Base-by-base conservation (phyloP, 148 eudicot genomes). In the Silene latifolia region DNA sequence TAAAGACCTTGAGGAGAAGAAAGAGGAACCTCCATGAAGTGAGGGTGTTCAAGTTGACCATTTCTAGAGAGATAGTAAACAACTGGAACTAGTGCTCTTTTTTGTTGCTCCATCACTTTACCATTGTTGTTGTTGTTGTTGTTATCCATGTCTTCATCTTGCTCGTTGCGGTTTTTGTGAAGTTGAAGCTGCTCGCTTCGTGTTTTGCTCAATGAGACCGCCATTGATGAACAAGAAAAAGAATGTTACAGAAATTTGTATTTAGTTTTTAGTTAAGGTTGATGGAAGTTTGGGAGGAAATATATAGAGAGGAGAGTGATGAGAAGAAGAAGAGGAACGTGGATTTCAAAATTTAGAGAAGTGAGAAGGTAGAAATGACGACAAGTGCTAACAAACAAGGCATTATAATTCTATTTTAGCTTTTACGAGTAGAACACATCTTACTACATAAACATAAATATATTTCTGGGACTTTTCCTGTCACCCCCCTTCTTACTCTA, bases 31-130 rank as follows among this genome's bases (percentile, higher is more conserved):
- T 89, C 90, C 59, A 91, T 83, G 89, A 89, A 91, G 71, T 91
- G 97, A 29, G 97, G 97, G 51, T 91, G 97, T 73, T 91, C 91
- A 60, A 91, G 97, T 61, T 88, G 97, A 48, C 93, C 90, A 66
- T 89, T 86, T 18, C 88, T 78, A 47, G 85, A 86, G 27, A 91
- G 90, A 64, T 89, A 91, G 70, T 91, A 91, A 47, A 91, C 89
- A n/a, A 91, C 90, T 10, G 90, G 83, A 20, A 84, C 91, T 73
- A 72, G 3, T 2, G 59, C 44, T 48, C 24, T 72, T 53, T 48
- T 77, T 18, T 68, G 18, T 48, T 76, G 56, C 27, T 76, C 61
- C 27, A 39, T 9, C 21, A 39, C 13, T 42, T 67, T 65, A 29
- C 8, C 10, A 67, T 19, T 66, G 9, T 29, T 44, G 25, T 42